These are phyloP conservation scores for Lipomyces lipofer DNA, from an alignment of 805 yeast genomes.

Conservation along the genomic window DNA sequence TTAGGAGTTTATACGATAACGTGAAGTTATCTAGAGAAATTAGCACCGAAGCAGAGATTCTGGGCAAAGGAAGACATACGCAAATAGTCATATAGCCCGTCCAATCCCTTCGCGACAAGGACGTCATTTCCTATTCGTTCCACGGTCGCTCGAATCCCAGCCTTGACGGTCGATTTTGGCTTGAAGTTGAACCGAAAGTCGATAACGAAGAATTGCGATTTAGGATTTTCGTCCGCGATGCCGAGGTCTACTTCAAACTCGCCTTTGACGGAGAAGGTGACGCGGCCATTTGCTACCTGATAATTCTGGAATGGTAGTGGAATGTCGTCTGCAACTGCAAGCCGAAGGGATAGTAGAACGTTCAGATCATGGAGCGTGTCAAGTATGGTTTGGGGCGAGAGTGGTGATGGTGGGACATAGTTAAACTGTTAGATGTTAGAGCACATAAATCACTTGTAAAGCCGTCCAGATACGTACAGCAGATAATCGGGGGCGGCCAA, in stretches of 20 bases:
- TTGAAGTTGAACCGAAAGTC: constrained; percentile 67
- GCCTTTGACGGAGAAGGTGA: constrained; percentile 59
- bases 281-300: constrained; percentile 72
- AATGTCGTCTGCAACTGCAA: constrained; percentile 60
- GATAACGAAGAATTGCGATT: constrained; percentile 73
- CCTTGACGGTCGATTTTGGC: constrained; percentile 36
- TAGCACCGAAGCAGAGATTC: not conserved
- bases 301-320: constrained; percentile 68
- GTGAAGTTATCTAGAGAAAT: constrained; percentile 21
- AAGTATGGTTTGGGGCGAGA: constrained; percentile 59
- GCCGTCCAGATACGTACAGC: constrained; percentile 7
- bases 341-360: constrained; percentile 67
- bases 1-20: constrained; percentile 39
- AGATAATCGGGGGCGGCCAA: constrained; percentile 46
- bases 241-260: constrained; percentile 80
- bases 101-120: constrained; percentile 49
- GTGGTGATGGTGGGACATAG: constrained; percentile 50
- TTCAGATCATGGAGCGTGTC: constrained; percentile 68
- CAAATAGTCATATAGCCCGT: constrained; percentile 53
- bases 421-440: constrained; percentile 20
- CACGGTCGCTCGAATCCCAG: constrained; percentile 44
- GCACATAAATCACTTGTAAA: not conserved
- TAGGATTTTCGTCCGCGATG: constrained; percentile 59
- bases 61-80: constrained; percentile 9
- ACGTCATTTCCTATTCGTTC: constrained; percentile 59